Evolutionary conservation across 2,329 filamentous ascomycete species (phyloP), one percentile per base, ranked within the genome.

Genomic region (Cucurbitaria berberidis): DNA sequence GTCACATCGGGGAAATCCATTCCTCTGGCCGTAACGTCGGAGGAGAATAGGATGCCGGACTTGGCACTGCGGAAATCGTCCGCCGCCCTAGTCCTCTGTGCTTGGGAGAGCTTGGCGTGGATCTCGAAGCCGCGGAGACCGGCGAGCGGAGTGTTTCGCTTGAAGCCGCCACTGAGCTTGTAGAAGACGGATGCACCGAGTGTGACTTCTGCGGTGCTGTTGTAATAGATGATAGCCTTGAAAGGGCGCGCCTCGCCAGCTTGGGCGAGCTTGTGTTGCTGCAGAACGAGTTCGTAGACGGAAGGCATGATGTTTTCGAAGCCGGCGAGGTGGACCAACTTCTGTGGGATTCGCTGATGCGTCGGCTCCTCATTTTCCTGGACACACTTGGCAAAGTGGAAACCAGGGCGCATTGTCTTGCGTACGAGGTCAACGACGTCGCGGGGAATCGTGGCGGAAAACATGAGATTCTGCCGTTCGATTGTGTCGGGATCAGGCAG

Each of bases 221-320:
- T 90, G 73, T 93, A 89, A 78, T 96, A 99, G 36, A 96, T 80
- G 55, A 99, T 96, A n/a, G 91, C 91, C 82, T 99, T 99, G 84
- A 98, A 97, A 0, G 91, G 90, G 15, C 74, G 74, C 3, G 57
- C 66, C 65, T 74, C 57, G 80, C 77, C 57, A 74, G 68, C 58
- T 73, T 63, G 63, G 55, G 72, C 72, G 21, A 78, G 76, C 26
- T 80, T 63, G n/a, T 81, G 74, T 63, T 89, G 86, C 30, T 83
- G 82, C 48, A 87, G 78, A 41, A 88, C 79, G 45, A 97, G 82
- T 75, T 98, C 93, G 48, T 95, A 81, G 18, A 98, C 73, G 2
- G 88, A 77, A 15, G 95, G 91, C 55, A 91, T 81, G 36, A 87
- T 77, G 73, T 97, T 96, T 67, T 91, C 87, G 70, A 90, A 88